phyloP scores from a whole-genome alignment of 2,329 filamentous ascomycete species.

The Beauveria medogensis region DNA sequence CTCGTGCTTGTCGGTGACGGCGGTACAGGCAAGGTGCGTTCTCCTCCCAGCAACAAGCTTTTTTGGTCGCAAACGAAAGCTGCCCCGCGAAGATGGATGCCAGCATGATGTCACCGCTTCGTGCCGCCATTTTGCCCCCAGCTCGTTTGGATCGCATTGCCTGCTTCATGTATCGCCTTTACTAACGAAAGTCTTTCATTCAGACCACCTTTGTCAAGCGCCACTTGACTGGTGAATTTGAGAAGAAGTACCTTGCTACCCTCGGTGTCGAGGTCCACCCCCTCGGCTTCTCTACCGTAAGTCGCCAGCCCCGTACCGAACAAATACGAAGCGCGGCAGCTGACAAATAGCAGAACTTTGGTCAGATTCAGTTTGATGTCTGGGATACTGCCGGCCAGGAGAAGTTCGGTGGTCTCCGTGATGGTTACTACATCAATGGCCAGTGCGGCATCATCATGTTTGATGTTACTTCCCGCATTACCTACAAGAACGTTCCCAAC shows the following conservation, averaged over 20 bases:
- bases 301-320: conserved; percentile 29
- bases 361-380: conserved; percentile 95
- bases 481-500: conserved; percentile 99
- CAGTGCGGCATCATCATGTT: conserved; percentile 99
- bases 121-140: conserved; percentile 11
- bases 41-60: conserved; percentile 7
- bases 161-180: neutral
- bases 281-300: conserved; percentile 94
- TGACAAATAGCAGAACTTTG: conserved; percentile 62
- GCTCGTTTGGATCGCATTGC: neutral
- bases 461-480: conserved; percentile 97
- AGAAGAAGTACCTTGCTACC: conserved; percentile 99
- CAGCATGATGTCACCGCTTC: conserved; percentile 15
- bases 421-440: conserved; percentile 99
- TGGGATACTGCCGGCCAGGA: conserved; percentile 99
- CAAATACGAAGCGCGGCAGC: conserved; percentile 19
- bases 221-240: conserved; percentile 98
- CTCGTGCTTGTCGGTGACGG: conserved; percentile 98
- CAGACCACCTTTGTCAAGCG: conserved; percentile 99
- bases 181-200: conserved; percentile 12
- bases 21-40: conserved; percentile 90
- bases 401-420: conserved; percentile 98
- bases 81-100: conserved; percentile 12
- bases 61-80: conserved; percentile 8
- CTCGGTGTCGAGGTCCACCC: conserved; percentile 99